Conservation (phyloP, 2,329 filamentous ascomycete genomes). For the Fusarium domesticum region DNA sequence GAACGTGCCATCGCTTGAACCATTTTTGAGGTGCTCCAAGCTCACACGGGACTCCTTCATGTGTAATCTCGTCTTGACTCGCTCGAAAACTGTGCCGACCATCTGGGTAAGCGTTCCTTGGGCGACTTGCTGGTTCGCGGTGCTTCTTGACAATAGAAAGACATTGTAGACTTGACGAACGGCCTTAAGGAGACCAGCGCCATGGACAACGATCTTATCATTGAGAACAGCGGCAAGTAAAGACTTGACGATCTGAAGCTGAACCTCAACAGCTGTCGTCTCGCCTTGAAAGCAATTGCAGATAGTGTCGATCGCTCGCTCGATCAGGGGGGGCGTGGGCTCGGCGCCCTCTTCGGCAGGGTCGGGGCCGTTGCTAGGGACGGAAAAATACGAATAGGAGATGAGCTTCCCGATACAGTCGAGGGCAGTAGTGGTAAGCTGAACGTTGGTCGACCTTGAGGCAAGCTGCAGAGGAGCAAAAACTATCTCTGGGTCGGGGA, state of each 20-base stretch:
- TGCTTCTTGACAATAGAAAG: constrained; percentile 91
- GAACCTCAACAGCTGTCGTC: constrained; percentile 84
- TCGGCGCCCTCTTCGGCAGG: constrained; percentile 40
- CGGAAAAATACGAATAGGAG: constrained; percentile 96
- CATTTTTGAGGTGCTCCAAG: constrained; percentile 50
- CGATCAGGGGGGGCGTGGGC: constrained; percentile 71
- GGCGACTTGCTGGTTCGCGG: constrained; percentile 92
- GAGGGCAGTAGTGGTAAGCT: constrained; percentile 83
- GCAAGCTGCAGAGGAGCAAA: constrained; percentile 90
- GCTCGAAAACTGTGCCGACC: constrained; percentile 96
- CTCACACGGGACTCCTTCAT: constrained; percentile 78
- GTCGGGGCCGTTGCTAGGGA: constrained; percentile 48
- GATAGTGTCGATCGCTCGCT: constrained; percentile 97
- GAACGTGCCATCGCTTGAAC: constrained; percentile 51
- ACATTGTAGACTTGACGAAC: constrained; percentile 99
- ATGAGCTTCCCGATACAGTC: constrained; percentile 99
- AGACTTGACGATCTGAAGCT: constrained; percentile 97
- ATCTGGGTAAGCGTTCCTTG: constrained; percentile 97
- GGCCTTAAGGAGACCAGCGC: constrained; percentile 90
- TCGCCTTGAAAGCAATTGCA: constrained; percentile 99
- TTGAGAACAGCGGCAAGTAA: constrained; percentile 92
- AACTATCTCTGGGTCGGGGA: constrained; percentile 86
- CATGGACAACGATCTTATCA: constrained; percentile 98
- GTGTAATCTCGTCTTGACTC: constrained; percentile 81
- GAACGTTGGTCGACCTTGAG: constrained; percentile 79